A percentile compares a stretch with the other conserved stretches of the same genome.
phyloP scores from a whole-genome alignment of 2,329 filamentous ascomycete species.

The Neonectria sp. region DNA sequence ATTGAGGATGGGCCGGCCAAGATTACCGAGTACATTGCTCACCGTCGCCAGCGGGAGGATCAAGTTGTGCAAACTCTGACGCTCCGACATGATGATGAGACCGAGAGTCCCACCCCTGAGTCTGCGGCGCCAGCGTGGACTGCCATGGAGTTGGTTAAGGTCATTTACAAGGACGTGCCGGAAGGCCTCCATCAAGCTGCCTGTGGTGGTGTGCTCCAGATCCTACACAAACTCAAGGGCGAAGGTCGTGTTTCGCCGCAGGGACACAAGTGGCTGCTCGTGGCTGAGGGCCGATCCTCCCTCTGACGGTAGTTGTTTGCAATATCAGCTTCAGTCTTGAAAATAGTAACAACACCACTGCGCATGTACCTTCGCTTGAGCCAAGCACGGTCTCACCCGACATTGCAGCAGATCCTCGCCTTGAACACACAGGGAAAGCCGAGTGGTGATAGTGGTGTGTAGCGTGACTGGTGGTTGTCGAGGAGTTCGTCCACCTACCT shows the following conservation, averaged over 20 bases:
- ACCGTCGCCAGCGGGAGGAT: slow-evolving; percentile 84
- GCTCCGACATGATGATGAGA: slow-evolving; percentile 50
- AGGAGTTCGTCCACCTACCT: background rate
- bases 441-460: background rate
- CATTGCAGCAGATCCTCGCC: background rate
- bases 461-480: background rate
- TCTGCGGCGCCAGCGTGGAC: slow-evolving; percentile 66
- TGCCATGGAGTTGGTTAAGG: slow-evolving; percentile 86
- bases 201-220: slow-evolving; percentile 81
- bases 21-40: slow-evolving; percentile 86
- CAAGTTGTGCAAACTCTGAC: slow-evolving; percentile 79
- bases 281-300: slow-evolving; percentile 40
- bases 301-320: slow-evolving; percentile 34
- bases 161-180: slow-evolving; percentile 87
- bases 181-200: slow-evolving; percentile 83
- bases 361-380: background rate
- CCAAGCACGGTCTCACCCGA: background rate
- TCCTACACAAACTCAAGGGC: slow-evolving; percentile 81
- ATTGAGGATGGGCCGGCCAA: slow-evolving; percentile 80
- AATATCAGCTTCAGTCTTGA: slow-evolving; percentile 1
- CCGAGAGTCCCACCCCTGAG: slow-evolving; percentile 45
- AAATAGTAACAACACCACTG: background rate
- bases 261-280: slow-evolving; percentile 50
- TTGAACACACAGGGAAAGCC: too few relatives aligned
- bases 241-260: slow-evolving; percentile 76